These are phyloP conservation scores for Oryza coarctata DNA, from an alignment of 176 grass and related monocot genomes.

Conservation along the genomic window DNA sequence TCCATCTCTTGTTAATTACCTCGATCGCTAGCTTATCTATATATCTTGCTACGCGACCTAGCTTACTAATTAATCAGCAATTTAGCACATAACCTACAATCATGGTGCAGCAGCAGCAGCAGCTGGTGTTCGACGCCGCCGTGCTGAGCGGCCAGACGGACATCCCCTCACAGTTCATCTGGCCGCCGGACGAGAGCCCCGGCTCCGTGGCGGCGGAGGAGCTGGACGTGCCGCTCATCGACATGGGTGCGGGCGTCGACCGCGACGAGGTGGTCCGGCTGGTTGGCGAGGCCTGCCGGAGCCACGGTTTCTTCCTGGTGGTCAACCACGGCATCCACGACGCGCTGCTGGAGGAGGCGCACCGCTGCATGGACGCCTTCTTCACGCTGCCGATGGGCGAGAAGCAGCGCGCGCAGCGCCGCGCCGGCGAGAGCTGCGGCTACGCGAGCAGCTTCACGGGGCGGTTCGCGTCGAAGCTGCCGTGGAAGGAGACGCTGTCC, in stretches of 20 bases:
- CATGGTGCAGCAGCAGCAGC: conserved; percentile 17
- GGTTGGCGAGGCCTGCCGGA: conserved; percentile 55
- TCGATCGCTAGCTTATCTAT: too few relatives aligned
- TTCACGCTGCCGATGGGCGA: conserved; percentile 66
- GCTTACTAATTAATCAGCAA: too few relatives aligned
- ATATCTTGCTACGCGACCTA: too few relatives aligned
- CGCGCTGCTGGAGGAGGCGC: conserved; percentile 52
- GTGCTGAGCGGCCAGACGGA: conserved; percentile 36
- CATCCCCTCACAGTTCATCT: conserved; percentile 83
- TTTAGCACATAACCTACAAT: too few relatives aligned
- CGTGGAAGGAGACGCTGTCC: conserved; percentile 97
- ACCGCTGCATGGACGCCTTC: conserved; percentile 75
- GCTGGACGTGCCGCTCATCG: conserved; percentile 73
- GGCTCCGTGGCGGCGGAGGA: conserved; percentile 48
- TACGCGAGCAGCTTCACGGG: conserved; percentile 97
- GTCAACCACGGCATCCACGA: conserved; percentile 79
- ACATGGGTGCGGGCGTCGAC: conserved; percentile 45
- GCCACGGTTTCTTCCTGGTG: conserved; percentile 93
- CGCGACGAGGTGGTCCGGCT: conserved; percentile 25
- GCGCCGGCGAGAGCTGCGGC: conserved; percentile 66
- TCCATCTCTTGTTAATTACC: too few relatives aligned
- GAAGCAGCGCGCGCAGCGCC: conserved; percentile 82
- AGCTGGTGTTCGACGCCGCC: conserved; percentile 67
- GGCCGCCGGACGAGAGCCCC: conserved; percentile 75
- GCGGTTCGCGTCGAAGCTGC: conserved; percentile 74